Conservation (phyloP, 352 stramenopile genomes). For the Pythium pyrilobum region DNA sequence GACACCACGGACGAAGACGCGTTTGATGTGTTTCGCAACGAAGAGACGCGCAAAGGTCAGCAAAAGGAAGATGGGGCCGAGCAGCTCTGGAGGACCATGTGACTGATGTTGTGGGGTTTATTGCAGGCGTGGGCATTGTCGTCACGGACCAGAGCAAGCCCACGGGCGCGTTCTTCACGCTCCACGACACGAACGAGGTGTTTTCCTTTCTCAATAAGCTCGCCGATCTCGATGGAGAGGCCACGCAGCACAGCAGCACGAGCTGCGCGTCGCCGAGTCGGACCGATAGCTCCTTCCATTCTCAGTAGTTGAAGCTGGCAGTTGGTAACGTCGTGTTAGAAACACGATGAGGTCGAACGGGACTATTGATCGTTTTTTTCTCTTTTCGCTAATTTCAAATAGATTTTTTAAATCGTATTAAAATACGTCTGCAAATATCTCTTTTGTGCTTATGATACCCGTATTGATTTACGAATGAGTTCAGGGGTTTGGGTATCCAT, state of each 20-base stretch:
- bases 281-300: conserved; percentile 2
- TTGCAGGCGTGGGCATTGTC: conserved; percentile 66
- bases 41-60: conserved; percentile 46
- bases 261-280: neutral
- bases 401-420: no score
- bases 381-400: no score
- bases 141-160: conserved; percentile 69
- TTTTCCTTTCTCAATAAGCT: conserved; percentile 70
- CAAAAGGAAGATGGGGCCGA: no score
- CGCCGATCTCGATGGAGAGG: conserved; percentile 28
- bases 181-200: conserved; percentile 72
- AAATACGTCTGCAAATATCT: no score
- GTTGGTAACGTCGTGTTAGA: no score
- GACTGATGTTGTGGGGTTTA: neutral
- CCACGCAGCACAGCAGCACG: conserved; percentile 15
- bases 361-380: no score
- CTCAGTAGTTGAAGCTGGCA: conserved; percentile 14
- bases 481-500: no score
- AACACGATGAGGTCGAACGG: no score
- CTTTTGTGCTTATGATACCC: no score
- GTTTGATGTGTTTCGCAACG: conserved; percentile 61
- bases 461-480: no score
- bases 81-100: no score
- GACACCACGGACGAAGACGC: conserved; percentile 89
- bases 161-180: conserved; percentile 68